Conservation (phyloP, 2,329 filamentous ascomycete genomes). For the Alternaria gansuensis region DNA sequence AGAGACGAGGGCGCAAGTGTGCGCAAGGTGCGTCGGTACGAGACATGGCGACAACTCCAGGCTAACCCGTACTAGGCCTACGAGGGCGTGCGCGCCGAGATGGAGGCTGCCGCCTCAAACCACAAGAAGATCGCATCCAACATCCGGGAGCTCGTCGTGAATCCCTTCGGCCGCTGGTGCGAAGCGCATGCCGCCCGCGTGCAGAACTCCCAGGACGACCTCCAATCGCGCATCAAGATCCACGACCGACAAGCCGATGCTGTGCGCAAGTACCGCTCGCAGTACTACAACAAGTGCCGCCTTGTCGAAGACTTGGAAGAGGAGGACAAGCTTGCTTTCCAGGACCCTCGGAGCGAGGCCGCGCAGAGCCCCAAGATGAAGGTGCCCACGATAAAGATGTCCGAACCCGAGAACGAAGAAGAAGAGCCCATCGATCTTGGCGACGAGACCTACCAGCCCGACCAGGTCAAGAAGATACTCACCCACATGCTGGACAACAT, state of each 20-base stretch:
- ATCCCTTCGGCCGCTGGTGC: constrained; percentile 94
- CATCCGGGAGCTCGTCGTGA: constrained; percentile 93
- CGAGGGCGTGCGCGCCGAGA: constrained; percentile 89
- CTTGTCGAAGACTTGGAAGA: constrained; percentile 96
- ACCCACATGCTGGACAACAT: constrained; percentile 86
- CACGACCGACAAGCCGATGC: constrained; percentile 90
- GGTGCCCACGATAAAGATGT: constrained; percentile 89
- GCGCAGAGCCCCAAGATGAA: constrained; percentile 63
- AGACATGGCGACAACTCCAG: background rate
- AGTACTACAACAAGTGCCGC: constrained; percentile 99
- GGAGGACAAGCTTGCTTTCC: constrained; percentile 97
- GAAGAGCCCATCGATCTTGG: constrained; percentile 91
- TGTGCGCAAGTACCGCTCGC: constrained; percentile 91
- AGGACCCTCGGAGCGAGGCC: constrained; percentile 72
- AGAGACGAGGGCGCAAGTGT: constrained; percentile 96
- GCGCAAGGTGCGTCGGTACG: constrained; percentile 73
- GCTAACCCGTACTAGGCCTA: constrained; percentile 74
- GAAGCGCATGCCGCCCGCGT: constrained; percentile 91
- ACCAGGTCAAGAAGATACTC: constrained; percentile 91
- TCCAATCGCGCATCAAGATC: constrained; percentile 88
- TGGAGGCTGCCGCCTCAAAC: constrained; percentile 87
- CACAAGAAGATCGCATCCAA: constrained; percentile 97
- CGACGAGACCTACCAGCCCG: constrained; percentile 82
- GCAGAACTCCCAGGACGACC: constrained; percentile 92
- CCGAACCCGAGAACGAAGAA: constrained; percentile 69